Evolutionary conservation across 2,329 filamentous ascomycete species (phyloP).

Genomic region (Kalaharituber pfeilii): DNA sequence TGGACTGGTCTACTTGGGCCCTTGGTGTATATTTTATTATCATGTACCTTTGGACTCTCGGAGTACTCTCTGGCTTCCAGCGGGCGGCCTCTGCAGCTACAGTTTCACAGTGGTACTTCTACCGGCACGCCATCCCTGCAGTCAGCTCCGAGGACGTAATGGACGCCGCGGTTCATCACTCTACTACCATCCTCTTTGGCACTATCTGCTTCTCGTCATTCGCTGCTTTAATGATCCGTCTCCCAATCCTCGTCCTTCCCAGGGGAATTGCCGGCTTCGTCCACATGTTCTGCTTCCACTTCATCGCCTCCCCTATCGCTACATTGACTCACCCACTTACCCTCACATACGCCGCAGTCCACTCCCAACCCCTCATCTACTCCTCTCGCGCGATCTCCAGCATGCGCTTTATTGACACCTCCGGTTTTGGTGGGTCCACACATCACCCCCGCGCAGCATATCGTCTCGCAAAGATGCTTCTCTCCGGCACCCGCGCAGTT

Average conservation of each 20-base stretch:
- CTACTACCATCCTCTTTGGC: constrained; percentile 72
- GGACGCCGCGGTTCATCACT: constrained; percentile 62
- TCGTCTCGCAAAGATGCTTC: constrained; percentile 71
- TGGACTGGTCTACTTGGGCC: constrained; percentile 77
- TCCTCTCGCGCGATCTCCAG: constrained; percentile 66
- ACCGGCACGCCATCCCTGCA: constrained; percentile 63
- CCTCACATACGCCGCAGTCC: constrained; percentile 83
- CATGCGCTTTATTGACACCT: constrained; percentile 58
- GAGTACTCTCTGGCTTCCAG: constrained; percentile 73
- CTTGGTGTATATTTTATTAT: constrained; percentile 80
- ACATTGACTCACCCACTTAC: constrained; percentile 80
- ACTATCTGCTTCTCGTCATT: constrained; percentile 81
- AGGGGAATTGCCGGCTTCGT: constrained; percentile 47
- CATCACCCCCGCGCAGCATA: constrained; percentile 41
- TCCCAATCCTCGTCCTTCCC: constrained; percentile 72
- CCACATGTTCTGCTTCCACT: constrained; percentile 48
- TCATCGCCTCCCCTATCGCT: constrained; percentile 71
- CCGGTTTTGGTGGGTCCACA: constrained; percentile 31
- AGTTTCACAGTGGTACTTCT: constrained; percentile 98
- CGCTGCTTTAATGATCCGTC: constrained; percentile 58
- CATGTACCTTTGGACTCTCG: constrained; percentile 89
- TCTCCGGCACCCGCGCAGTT: constrained; percentile 78
- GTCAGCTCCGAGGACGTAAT: constrained; percentile 69
- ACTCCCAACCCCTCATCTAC: constrained; percentile 62
- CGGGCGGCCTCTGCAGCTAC: constrained; percentile 83